phyloP scores from a whole-genome alignment of 2,329 filamentous ascomycete species.

The Pseudocercospora musae region DNA sequence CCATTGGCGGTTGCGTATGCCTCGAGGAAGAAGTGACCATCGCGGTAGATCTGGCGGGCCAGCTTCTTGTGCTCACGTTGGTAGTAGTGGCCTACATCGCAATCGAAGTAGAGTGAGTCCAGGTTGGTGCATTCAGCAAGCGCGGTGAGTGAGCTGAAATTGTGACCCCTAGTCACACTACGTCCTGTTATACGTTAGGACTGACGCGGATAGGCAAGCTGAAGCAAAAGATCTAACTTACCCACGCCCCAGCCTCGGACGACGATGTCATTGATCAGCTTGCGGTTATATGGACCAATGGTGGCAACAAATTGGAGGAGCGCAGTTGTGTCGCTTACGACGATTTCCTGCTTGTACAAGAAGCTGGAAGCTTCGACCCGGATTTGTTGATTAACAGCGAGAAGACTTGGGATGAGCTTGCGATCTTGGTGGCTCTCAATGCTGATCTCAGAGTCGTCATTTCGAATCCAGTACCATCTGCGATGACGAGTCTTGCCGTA shows the following conservation, averaged over 20 bases:
- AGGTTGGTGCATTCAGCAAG: slow-evolving; percentile 29
- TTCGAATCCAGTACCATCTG: not conserved
- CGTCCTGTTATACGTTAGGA: too few species aligned
- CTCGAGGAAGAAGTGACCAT: slow-evolving; percentile 29
- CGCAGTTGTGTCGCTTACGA: slow-evolving; percentile 25
- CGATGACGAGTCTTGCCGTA: slow-evolving; percentile 12
- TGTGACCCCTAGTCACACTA: slow-evolving; percentile 18
- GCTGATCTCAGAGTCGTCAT: not conserved
- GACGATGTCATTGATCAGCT: slow-evolving; percentile 21
- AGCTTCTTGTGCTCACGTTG: slow-evolving; percentile 12
- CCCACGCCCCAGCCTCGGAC: slow-evolving; percentile 23
- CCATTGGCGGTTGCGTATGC: slow-evolving; percentile 26
- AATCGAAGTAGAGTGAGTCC: slow-evolving; percentile 25
- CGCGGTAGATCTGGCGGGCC: slow-evolving; percentile 25
- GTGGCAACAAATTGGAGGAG: slow-evolving; percentile 27
- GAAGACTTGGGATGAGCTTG: slow-evolving; percentile 24
- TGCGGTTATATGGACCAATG: slow-evolving; percentile 28
- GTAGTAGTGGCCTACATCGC: slow-evolving; percentile 14
- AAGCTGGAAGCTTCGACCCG: slow-evolving; percentile 26
- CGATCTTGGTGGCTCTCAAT: not conserved
- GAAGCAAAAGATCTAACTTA: too few species aligned
- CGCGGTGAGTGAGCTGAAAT: slow-evolving; percentile 26
- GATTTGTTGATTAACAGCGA: slow-evolving; percentile 32
- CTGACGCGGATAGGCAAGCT: too few species aligned
- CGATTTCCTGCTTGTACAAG: slow-evolving; percentile 30